Base-by-base conservation (phyloP, 345 rosid genomes). In the Raphanus raphanistrum region DNA sequence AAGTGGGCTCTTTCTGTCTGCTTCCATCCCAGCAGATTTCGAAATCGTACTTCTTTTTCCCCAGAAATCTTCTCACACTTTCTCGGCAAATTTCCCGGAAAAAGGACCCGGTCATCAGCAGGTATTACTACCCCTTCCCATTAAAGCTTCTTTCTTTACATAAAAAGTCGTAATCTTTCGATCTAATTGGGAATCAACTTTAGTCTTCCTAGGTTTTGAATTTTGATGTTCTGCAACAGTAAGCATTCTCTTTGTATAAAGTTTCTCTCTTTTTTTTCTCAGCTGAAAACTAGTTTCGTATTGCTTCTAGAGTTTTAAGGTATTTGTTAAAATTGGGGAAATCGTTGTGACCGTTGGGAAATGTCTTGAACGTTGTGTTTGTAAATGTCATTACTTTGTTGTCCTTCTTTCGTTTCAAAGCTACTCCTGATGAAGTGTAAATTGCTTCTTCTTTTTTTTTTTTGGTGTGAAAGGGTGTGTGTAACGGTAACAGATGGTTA, bases 31-130 rank as follows among this genome's bases (percentile, higher is more conserved):
- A 73, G 80, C 81, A 76, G 73, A 68, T 75, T 79, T 79, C 77
- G 68, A 55, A 80, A 72, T 63, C 59, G 13, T 28, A 13, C 73
- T 36, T 28, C 63, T 0, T 63, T 21, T 29, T 72, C 16, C 28
- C 59, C 71, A 74, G 52, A 55, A 28, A 69, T 8, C 26, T 82
- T 62, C 73, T 76, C 80, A 64, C 73, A 69, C 57, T 84, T 83
- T 84, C 87, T 76, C 74, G 68, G 73, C 75, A 63, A 67, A 74
- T 79, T 85, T 83, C 84, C 80, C 72, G 82, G 85, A 77, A 83
- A 48, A 85, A 61, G 28, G 72, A 50, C 11, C 55, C 77, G 21
- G 21, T 77, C 81, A 85, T 3, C 87, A 81, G 77, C 68, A 78
- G 81, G 81, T 78, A 58, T 57, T 80, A 70, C 36, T 43, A 10